Conservation (phyloP, 345 rosid genomes). For the Euphorbia lathyris region DNA sequence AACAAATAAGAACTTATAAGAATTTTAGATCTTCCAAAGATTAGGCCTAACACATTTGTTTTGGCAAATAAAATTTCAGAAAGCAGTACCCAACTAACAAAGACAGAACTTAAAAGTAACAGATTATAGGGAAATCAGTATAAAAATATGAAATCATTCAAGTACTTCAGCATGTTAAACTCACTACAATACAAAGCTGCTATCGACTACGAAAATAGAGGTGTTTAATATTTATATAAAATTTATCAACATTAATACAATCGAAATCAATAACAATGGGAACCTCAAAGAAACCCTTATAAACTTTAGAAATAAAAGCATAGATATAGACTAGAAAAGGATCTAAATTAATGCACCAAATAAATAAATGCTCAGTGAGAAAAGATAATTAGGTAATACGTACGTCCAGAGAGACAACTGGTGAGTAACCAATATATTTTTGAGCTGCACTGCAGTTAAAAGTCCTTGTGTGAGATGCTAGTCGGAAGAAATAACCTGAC, state of each 20-base stretch:
- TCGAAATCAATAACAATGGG: neutral
- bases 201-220: neutral
- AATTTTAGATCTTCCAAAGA: slow-evolving; percentile 3
- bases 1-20: slow-evolving; percentile 1
- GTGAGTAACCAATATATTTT: slow-evolving; percentile 69
- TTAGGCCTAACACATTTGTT: neutral
- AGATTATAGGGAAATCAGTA: neutral
- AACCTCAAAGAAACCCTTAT: neutral
- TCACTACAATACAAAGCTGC: neutral
- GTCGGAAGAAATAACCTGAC: slow-evolving; percentile 47
- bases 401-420: slow-evolving; percentile 65
- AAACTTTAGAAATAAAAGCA: neutral
- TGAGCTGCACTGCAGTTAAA: slow-evolving; percentile 76
- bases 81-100: neutral
- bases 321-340: neutral
- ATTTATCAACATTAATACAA: neutral
- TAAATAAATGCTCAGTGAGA: neutral
- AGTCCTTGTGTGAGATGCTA: slow-evolving; percentile 72
- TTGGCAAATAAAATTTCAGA: neutral
- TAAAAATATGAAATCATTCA: neutral
- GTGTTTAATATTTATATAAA: neutral
- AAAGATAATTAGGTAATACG: slow-evolving; percentile 23
- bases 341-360: neutral
- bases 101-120: neutral
- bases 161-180: neutral